These are phyloP conservation scores for Ganoderma leucocontextum DNA, from an alignment of 1,284 basidiomycete genomes.

Conservation along the genomic window DNA sequence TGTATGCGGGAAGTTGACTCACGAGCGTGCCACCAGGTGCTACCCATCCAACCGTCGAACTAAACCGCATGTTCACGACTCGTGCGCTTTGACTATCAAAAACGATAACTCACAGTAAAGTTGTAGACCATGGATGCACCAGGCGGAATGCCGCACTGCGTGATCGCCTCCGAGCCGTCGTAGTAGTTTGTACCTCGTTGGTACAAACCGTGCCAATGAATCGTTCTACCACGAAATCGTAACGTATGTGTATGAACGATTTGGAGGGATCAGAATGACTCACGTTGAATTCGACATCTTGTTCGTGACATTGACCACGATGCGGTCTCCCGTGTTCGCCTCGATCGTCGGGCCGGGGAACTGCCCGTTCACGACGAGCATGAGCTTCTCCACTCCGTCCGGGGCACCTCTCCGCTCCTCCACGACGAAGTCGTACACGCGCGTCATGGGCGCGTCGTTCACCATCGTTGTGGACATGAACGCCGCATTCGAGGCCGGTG, in stretches of 20 bases:
- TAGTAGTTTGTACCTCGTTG: slow-evolving; percentile 50
- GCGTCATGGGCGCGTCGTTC: slow-evolving; percentile 42
- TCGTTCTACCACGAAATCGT: slow-evolving; percentile 35
- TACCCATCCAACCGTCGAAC: slow-evolving; percentile 32
- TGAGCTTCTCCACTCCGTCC: slow-evolving; percentile 47
- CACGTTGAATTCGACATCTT: slow-evolving; percentile 45
- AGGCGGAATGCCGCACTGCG: slow-evolving; percentile 59
- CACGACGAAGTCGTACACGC: slow-evolving; percentile 47
- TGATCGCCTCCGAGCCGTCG: slow-evolving; percentile 55
- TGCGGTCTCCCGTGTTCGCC: slow-evolving; percentile 53
- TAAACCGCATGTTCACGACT: neutral
- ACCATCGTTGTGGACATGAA: slow-evolving; percentile 39
- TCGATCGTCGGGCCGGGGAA: slow-evolving; percentile 59
- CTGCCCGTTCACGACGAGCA: slow-evolving; percentile 57
- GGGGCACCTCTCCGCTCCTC: slow-evolving; percentile 43
- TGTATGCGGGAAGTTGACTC: slow-evolving; percentile 7
- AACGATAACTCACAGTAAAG: slow-evolving; percentile 35
- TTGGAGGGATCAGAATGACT: slow-evolving; percentile 7
- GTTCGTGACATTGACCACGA: slow-evolving; percentile 53
- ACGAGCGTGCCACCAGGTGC: slow-evolving; percentile 39
- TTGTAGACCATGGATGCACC: slow-evolving; percentile 57
- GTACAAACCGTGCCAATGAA: slow-evolving; percentile 55
- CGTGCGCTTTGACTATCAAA: too few species aligned
- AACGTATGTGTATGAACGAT: neutral
- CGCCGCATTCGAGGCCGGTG: slow-evolving; percentile 36